Conservation (phyloP, 306 rosid genomes). For the Pterocarpus santalinus region DNA sequence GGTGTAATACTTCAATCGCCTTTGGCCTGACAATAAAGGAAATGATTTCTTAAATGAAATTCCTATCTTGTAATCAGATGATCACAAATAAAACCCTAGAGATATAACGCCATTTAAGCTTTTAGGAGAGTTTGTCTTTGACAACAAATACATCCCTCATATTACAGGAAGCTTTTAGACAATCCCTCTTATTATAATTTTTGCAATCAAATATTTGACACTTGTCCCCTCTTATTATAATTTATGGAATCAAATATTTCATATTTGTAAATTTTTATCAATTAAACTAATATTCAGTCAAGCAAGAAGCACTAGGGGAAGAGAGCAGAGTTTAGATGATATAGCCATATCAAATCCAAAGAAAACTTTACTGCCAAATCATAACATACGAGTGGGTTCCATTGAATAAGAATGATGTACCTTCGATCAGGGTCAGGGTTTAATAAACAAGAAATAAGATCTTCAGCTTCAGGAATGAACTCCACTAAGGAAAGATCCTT, state of each 20-base stretch:
- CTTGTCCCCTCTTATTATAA: neutral
- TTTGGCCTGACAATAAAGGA: conserved; percentile 70
- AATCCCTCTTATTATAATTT: neutral
- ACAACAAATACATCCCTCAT: conserved; percentile 21
- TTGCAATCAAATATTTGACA: neutral
- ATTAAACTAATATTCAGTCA: neutral
- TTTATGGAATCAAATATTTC: conserved; percentile 15
- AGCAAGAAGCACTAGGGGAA: neutral
- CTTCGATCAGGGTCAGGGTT: conserved; percentile 69
- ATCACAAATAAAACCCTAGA: neutral
- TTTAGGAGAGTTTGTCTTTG: conserved; percentile 1
- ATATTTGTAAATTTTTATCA: neutral
- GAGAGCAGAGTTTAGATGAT: neutral
- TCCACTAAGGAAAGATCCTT: conserved; percentile 72
- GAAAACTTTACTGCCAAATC: neutral
- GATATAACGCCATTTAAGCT: conserved; percentile 24
- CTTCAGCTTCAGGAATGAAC: conserved; percentile 78
- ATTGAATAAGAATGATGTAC: conserved; percentile 52
- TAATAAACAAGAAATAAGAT: conserved; percentile 71
- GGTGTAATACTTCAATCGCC: conserved; percentile 76
- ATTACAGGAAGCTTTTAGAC: neutral
- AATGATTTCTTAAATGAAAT: conserved; percentile 35
- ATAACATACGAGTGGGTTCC: neutral
- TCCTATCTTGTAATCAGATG: conserved; percentile 3
- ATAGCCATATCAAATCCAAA: neutral